Conservation (phyloP, 176 grass and related monocot species). For the Rhynchospora breviuscula region DNA sequence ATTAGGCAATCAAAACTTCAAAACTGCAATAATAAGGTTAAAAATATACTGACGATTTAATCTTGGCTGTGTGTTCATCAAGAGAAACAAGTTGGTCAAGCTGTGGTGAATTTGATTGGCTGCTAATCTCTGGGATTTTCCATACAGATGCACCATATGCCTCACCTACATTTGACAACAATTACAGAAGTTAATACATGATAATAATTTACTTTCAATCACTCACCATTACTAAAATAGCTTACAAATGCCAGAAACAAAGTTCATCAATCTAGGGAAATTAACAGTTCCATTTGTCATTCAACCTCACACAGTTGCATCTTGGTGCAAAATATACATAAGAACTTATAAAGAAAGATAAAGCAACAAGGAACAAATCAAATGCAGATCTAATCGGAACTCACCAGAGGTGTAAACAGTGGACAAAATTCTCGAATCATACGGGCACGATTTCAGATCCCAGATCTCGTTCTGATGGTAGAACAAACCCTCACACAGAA, state of each 20-base stretch:
- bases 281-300: background rate
- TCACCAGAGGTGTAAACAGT: conserved; percentile 91
- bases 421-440: conserved; percentile 78
- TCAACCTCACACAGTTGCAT: background rate
- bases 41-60: conserved; percentile 51
- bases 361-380: background rate
- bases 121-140: conserved; percentile 64
- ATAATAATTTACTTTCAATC: background rate
- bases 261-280: background rate
- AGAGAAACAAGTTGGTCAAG: conserved; percentile 66
- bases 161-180: conserved; percentile 47
- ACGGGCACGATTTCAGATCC: conserved; percentile 97
- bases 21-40: background rate
- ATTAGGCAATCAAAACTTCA: background rate
- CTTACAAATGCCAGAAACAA: background rate
- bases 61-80: conserved; percentile 54
- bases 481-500: conserved; percentile 85
- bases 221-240: background rate
- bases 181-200: conserved; percentile 22
- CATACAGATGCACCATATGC: conserved; percentile 78
- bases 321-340: background rate
- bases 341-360: background rate
- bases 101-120: conserved; percentile 71
- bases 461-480: conserved; percentile 99
- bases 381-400: background rate